Evolutionary conservation across 2,329 filamentous ascomycete genomes (phyloP).

Genomic region (Claviceps capensis): DNA sequence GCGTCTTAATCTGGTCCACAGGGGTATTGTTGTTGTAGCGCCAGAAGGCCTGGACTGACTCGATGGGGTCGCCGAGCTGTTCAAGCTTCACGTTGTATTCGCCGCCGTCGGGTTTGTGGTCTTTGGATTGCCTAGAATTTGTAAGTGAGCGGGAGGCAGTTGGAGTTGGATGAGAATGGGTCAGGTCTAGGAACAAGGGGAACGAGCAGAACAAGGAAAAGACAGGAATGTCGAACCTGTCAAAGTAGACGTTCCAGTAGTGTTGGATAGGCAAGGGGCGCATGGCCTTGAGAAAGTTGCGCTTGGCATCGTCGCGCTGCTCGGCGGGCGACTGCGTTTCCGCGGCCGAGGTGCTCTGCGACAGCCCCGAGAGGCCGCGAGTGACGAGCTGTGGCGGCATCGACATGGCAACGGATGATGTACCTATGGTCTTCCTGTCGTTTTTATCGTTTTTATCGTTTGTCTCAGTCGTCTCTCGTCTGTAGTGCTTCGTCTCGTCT

Average conservation of each 20-base stretch:
- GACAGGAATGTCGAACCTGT: conserved; percentile 26
- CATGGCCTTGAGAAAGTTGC: conserved; percentile 65
- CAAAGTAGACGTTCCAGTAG: conserved; percentile 63
- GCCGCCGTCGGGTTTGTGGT: conserved; percentile 28
- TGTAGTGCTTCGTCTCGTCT: no score
- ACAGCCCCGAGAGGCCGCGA: conserved; percentile 47
- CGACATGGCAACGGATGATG: conserved; percentile 28
- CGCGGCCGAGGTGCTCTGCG: conserved; percentile 44
- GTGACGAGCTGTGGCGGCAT: conserved; percentile 45
- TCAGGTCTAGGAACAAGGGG: neutral
- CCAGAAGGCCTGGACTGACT: conserved; percentile 77
- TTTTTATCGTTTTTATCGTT: no score
- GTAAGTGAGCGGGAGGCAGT: neutral
- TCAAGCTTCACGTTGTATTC: conserved; percentile 43
- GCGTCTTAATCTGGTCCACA: conserved; percentile 60
- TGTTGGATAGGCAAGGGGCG: conserved; percentile 64
- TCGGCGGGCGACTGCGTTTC: conserved; percentile 55
- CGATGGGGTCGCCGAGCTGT: conserved; percentile 51
- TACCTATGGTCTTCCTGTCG: no score
- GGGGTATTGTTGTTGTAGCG: conserved; percentile 72
- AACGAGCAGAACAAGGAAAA: neutral
- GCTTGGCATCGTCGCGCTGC: conserved; percentile 65
- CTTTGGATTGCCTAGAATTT: conserved; percentile 23
- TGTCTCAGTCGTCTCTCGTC: no score
- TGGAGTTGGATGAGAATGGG: neutral